Base-by-base conservation (phyloP, 1,139 yeast genomes). In the Hyphopichia buzzinii region DNA sequence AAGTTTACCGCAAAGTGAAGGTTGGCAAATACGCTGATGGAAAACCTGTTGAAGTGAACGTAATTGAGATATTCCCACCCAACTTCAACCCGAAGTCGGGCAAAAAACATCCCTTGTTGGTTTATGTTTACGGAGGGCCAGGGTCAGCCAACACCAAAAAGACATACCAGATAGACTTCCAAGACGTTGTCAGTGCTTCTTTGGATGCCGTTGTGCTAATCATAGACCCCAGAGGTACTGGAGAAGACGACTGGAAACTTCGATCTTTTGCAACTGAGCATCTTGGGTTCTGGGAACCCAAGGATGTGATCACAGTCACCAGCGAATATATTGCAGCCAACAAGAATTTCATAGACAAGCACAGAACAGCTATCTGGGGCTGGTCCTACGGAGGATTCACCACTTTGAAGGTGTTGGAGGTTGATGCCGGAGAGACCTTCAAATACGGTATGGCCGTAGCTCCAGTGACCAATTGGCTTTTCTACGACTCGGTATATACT, bases 201-300 rank as follows among this genome's bases (percentile, higher is more conserved):
- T 61, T 85, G 37, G 82, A 85, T 49, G 83, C 88, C 0, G 74
- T 92, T 24, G 88, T 90, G 0, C 73, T 92, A 28, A 76, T 82
- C 23, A 83, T 92, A 26, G 99, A 92, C 50, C 98, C 98, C 6
- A 72, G 98, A 50, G 98, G 98, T 2, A 90, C 98, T 0, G 96
- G 90, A 3, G 89, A 85, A 23, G 79, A 81, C 59, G 96, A 96
- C 5, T 87, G 97, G 84, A 63, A 65, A 29, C 82, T 77, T 57
- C 75, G 81, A 50, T 62, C 86, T 0, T 81, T 73, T 62, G 95
- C 92, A 0, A 77, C 73, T 10, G 74, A 74, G 30, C 74, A 77
- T 6, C 72, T 94, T 32, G 99, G 99, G 2, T 73, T 75, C 46
- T 85, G 87, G 84, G 99, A 92, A 56, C 85, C 96, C 4, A 67